Conservation (phyloP, 78 protist genomes). For the Dictyostelium capitatum region DNA sequence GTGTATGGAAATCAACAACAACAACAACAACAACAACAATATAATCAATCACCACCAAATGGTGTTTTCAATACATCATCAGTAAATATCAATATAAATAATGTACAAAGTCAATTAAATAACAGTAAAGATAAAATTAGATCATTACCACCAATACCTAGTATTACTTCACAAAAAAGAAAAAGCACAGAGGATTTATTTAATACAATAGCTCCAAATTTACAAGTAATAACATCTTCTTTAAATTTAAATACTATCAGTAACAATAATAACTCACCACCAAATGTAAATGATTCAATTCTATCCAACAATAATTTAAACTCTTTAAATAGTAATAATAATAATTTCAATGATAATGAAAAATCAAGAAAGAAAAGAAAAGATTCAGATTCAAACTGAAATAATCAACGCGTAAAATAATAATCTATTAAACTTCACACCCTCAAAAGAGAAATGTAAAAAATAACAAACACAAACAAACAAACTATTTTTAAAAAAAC, state of each 20-base stretch:
- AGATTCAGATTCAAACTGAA: not conserved
- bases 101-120: conserved; percentile 1
- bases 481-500: no score
- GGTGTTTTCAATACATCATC: not conserved
- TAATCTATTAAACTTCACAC: no score
- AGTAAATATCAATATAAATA: not conserved
- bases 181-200: not conserved
- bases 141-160: conserved; percentile 2
- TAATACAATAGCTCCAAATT: not conserved
- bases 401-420: no score
- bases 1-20: not conserved
- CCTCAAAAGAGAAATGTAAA: no score
- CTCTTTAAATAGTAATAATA: not conserved
- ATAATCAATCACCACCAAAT: not conserved
- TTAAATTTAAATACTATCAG: not conserved
- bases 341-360: not conserved
- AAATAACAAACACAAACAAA: no score
- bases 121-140: not conserved
- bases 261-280: not conserved
- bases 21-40: not conserved
- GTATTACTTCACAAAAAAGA: not conserved
- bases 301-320: not conserved
- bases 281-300: not conserved
- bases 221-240: not conserved
- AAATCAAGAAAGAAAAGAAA: conserved; percentile 6